Evolutionary conservation across 2,329 filamentous ascomycete genomes (phyloP).

Genomic region (Nigrograna mackinnonii): DNA sequence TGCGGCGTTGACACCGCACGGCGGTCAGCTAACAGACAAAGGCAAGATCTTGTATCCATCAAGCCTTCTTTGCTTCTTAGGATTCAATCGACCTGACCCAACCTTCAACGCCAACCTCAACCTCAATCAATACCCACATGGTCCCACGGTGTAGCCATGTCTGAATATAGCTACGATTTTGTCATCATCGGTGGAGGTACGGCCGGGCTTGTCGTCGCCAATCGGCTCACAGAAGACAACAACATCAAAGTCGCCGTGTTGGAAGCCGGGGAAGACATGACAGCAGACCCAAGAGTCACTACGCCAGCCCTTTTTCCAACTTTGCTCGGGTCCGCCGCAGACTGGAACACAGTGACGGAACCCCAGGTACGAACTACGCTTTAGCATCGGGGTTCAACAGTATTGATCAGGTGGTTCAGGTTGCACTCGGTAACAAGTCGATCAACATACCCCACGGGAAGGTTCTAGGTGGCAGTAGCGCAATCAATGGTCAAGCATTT

Average conservation of each 20-base stretch:
- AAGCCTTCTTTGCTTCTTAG: no score
- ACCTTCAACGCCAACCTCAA: no score
- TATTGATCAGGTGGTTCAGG: not conserved
- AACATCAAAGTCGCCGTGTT: slow-evolving; percentile 31
- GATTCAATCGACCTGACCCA: no score
- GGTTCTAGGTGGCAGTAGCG: slow-evolving; percentile 1
- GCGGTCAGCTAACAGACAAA: no score
- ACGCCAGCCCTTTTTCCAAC: slow-evolving; percentile 32
- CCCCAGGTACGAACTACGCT: slow-evolving; percentile 1
- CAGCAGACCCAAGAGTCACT: slow-evolving; percentile 29
- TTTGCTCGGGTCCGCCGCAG: slow-evolving; percentile 22
- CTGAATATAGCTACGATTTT: no score
- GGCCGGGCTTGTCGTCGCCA: slow-evolving; percentile 27
- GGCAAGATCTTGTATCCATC: no score
- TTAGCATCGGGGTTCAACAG: not conserved
- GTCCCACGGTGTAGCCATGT: no score
- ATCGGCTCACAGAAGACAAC: slow-evolving; percentile 24
- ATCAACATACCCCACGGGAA: not conserved
- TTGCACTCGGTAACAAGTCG: not conserved
- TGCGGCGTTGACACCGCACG: no score
- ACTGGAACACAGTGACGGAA: not conserved
- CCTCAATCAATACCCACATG: no score
- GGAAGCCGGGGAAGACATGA: slow-evolving; percentile 32
- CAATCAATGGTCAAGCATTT: slow-evolving; percentile 10
- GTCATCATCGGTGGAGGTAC: slow-evolving; percentile 21